A percentile compares a stretch with the other conserved stretches of the same genome.
Evolutionary conservation across 2,329 filamentous ascomycete species (phyloP).

Genomic region (Boeremia exigua): DNA sequence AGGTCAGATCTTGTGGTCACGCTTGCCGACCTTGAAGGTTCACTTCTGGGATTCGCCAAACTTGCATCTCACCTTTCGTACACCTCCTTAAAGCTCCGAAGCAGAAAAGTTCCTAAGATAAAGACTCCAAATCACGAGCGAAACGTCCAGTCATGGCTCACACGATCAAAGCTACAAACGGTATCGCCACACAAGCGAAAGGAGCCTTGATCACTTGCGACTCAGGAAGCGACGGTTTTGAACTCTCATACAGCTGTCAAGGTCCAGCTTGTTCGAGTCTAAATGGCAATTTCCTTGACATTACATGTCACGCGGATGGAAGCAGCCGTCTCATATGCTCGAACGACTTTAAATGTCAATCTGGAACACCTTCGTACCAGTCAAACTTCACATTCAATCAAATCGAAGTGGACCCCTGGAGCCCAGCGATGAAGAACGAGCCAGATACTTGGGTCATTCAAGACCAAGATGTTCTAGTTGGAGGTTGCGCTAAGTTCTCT

Average conservation of each 20-base stretch:
- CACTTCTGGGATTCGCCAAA: no score
- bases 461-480: conserved; percentile 24
- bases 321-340: conserved; percentile 24
- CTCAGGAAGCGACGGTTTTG: conserved; percentile 5
- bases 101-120: not conserved
- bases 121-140: not conserved
- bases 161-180: not conserved
- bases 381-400: conserved; percentile 36
- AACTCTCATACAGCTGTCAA: conserved; percentile 28
- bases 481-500: conserved; percentile 23
- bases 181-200: conserved; percentile 2
- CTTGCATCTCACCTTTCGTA: not conserved
- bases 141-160: not conserved
- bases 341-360: conserved; percentile 26
- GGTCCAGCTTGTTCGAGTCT: conserved; percentile 27
- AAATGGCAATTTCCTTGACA: conserved; percentile 22
- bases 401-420: conserved; percentile 27
- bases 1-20: not conserved
- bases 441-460: conserved; percentile 24
- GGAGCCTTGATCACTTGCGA: conserved; percentile 4
- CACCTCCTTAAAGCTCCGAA: not conserved
- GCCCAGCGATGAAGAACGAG: conserved; percentile 20
- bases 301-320: conserved; percentile 26
- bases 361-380: conserved; percentile 21
- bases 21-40: not conserved